Base-by-base conservation (phyloP, 1,284 basidiomycete species). In the Tranzscheliella williamsii region DNA sequence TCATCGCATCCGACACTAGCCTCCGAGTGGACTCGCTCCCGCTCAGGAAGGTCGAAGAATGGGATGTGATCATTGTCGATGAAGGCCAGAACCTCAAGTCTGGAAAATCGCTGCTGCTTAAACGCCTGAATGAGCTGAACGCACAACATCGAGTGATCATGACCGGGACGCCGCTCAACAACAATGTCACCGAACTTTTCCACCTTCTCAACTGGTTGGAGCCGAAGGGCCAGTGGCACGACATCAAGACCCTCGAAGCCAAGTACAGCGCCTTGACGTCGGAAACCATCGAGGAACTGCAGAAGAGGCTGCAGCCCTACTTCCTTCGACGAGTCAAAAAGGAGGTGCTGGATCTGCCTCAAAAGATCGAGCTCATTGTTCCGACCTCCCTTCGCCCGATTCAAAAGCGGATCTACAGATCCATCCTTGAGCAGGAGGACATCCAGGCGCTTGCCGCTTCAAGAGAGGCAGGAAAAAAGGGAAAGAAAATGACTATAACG, bases 131-230 rank as follows among this genome's bases (percentile, higher is more conserved):
- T 42, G 87, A 89, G 56, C 80, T 97, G 43, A 87, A 86, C 24
- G 85, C 84, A 24, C 81, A 85, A 3, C 91, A 96, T 73, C 86
- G 90, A 16, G 82, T 97, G 33, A 86, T 97, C 42, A 88, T 97
- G 84, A 95, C 93, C 15, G 73, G 92, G 84, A 97, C 95, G 1
- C 94, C 94, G 2, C 79, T 98, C 42, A 96, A 98, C 78, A 97
- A 97, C 80, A 97, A 95, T 72, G 87, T 97, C 27, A 84, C 90
- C 42, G 94, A 98, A 54, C 62, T 72, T 37, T 70, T 66, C 57
- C 62, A 68, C 15, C 52, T 67, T 36, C 52, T 68, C 49, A 60
- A 69, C 35, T 71, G 54, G 58, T 53, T 67, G 24, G 48, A 62
- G 26, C 51, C 62, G 4, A 42, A 51, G 9, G 57, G 49, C n/a